A percentile compares a stretch with the other conserved stretches of the same genome.
Conservation (phyloP, 352 stramenopile genomes). For the Phytopythium oedochilum region DNA sequence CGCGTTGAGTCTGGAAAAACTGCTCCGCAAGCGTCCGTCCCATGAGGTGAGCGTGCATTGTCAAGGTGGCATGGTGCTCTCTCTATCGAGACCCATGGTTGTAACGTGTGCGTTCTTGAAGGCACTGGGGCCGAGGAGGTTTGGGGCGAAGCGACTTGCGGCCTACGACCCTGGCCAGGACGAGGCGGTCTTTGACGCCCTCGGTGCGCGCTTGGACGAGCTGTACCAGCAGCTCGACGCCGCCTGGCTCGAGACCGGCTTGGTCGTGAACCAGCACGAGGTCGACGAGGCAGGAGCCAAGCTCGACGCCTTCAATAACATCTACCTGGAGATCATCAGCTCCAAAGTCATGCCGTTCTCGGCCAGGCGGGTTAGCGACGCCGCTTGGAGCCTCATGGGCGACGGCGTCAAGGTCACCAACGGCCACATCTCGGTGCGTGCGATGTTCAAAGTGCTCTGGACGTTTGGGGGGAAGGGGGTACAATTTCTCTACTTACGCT, state of each 20-base stretch:
- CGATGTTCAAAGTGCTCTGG: too few relatives aligned
- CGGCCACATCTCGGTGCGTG: slow-evolving; percentile 7
- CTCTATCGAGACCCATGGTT: not conserved
- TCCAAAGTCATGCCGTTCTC: slow-evolving; percentile 15
- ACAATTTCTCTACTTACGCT: too few relatives aligned
- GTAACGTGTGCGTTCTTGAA: not conserved
- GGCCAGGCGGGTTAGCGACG: slow-evolving; percentile 4
- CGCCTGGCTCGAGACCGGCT: slow-evolving; percentile 10
- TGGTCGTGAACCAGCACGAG: slow-evolving; percentile 6
- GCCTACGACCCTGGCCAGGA: not conserved
- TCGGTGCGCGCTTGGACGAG: slow-evolving; percentile 7
- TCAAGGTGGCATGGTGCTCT: not conserved
- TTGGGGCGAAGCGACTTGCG: slow-evolving; percentile 1
- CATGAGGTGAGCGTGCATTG: slow-evolving; percentile 2
- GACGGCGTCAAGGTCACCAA: slow-evolving; percentile 4
- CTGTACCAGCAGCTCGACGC: slow-evolving; percentile 11
- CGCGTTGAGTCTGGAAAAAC: slow-evolving; percentile 16
- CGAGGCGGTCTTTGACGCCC: slow-evolving; percentile 1
- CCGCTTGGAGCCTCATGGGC: slow-evolving; percentile 10
- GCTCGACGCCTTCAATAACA: slow-evolving; percentile 3
- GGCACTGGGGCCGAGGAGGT: not conserved
- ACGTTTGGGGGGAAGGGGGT: too few relatives aligned
- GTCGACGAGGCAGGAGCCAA: slow-evolving; percentile 12
- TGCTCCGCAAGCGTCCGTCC: slow-evolving; percentile 19
- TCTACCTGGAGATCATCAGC: slow-evolving; percentile 18